Base-by-base conservation (phyloP, 768 basidiomycete species). In the Suillus plorans region DNA sequence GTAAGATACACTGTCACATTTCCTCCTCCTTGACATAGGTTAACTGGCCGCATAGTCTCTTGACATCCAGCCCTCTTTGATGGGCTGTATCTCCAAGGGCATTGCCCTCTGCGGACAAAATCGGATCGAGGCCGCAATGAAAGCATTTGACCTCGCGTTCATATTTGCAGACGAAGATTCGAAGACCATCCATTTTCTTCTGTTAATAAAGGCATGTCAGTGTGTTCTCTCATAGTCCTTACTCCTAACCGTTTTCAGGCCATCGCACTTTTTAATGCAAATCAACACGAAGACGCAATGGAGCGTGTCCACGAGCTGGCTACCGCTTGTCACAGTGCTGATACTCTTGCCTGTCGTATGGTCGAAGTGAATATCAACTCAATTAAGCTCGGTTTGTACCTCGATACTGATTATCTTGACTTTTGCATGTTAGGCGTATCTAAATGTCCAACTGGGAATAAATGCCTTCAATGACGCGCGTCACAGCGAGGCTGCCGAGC, bases 31-130 rank as follows among this genome's bases (percentile, higher is more conserved):
- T 18, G 7, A 25, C n/a, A 39, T 39, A 9, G 8, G 14, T 14
- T 58, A 16, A 58, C 9, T 18, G 31, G 53, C 13, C 8, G 1
- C 37, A 9, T 5, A 58, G 56, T 58, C 56, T 39, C 13, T 57
- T 16, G 25, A 16, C 4, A 58, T 58, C 16, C 56, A 25, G 22
- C 56, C 56, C 14, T 58, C 56, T 8, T 58, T 58, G 37, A 39
- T 22, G 16, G 56, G 56, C 22, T 58, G 14, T 9, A 39, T 58
- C 14, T 39, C 37, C 22, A 25, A 58, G 37, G 56, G 56, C 8
- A 58, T 58, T 58, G 56, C 56, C 14, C 56, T 58, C 37, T 58
- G 56, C 9, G 37, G 56, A 25, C 37, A 39, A 58, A 58, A 25
- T 9, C 56, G 16, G 2, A 36, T 58, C 4, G 7, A 58, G 22